Percentiles rank a stretch among this genome's conserved stretches.
Conservation (phyloP, 1,139 yeast genomes). For the Yamadazyma oceani region DNA sequence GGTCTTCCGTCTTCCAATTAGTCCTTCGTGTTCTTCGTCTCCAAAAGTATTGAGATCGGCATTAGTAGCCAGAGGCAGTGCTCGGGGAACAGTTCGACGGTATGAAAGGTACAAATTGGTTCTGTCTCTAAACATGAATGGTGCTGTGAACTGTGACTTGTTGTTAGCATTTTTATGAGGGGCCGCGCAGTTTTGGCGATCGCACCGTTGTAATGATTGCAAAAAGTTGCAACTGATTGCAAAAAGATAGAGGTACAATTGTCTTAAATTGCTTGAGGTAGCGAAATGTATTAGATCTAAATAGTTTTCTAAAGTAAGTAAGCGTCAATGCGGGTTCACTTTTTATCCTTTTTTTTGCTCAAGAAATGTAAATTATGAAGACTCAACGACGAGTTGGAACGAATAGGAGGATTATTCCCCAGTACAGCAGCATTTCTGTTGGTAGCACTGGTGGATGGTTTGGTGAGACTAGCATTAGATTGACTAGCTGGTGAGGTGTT, state of each 20-base stretch:
- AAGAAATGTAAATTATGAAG: constrained; percentile 30
- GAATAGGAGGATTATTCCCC: constrained; percentile 20
- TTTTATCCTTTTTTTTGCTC: constrained; percentile 25
- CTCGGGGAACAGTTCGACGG: constrained; percentile 68
- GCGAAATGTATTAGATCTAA: no score
- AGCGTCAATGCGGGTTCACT: no score
- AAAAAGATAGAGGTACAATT: no score
- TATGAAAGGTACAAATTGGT: constrained; percentile 71
- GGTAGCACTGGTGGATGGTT: constrained; percentile 34
- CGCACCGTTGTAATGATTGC: neutral
- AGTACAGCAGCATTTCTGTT: constrained; percentile 27
- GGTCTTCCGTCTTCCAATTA: constrained; percentile 30
- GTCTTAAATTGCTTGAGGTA: no score
- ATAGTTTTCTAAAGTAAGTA: no score
- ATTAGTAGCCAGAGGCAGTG: constrained; percentile 9
- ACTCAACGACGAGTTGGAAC: constrained; percentile 27
- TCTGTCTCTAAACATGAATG: constrained; percentile 66
- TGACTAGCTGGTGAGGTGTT: neutral
- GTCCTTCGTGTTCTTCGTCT: constrained; percentile 62
- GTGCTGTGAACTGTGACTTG: neutral
- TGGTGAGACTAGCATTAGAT: constrained; percentile 13
- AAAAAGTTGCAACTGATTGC: neutral
- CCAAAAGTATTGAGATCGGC: constrained; percentile 35
- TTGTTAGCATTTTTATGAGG: neutral
- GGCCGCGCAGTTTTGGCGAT: neutral